Evolutionary conservation across 2,329 filamentous ascomycete genomes (phyloP), one percentile per base, ranked within the genome.

Genomic region (Calonectria honghensis): DNA sequence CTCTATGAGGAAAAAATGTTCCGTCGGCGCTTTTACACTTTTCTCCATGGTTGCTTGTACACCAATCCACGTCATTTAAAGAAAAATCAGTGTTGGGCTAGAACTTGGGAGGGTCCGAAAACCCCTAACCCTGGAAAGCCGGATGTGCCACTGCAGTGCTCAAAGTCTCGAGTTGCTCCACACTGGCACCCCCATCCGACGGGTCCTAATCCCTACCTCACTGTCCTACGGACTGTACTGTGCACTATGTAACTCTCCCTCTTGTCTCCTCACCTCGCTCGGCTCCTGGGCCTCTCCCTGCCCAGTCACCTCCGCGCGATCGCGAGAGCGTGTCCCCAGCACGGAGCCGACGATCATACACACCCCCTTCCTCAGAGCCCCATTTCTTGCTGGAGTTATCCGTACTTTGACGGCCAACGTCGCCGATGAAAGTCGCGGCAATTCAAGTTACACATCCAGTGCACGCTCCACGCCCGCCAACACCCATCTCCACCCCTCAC

Each of bases 371-470:
- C 39, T 69, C 71, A 69, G 54, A 57, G 52, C 67, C 41, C n/a
- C 57, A 63, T 51, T 27, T 18, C 41, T 59, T 27, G 39, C 69
- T 66, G 50, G 50, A 39, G 48, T 39, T 69, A 68, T 57, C 57
- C 50, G 65, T n/a, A 69, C 51, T 24, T 51, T 50, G 45, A 59
- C 66, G n/a, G 41, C 41, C 54, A 64, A 45, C 37, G 54, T 64
- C 37, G 48, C 57, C 52, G 52, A 39, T 51, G 27, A 37, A 52
- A 24, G 64, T 31, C 70, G 65, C 64, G 70, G 54, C 59, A 70
- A 73, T 64, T 51, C 54, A 65, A 68, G 71, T 68, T 61, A 68
- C 70, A 67, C 52, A 50, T 67, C 70, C 64, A 72, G 37, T 24
- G 45, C 51, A 24, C 37, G 20, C 37, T 32, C 37, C 18, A 32